Percentiles rank a stretch among this genome's conserved stretches.
phyloP scores from a whole-genome alignment of 805 yeast species.

The Candida silvicultrix region DNA sequence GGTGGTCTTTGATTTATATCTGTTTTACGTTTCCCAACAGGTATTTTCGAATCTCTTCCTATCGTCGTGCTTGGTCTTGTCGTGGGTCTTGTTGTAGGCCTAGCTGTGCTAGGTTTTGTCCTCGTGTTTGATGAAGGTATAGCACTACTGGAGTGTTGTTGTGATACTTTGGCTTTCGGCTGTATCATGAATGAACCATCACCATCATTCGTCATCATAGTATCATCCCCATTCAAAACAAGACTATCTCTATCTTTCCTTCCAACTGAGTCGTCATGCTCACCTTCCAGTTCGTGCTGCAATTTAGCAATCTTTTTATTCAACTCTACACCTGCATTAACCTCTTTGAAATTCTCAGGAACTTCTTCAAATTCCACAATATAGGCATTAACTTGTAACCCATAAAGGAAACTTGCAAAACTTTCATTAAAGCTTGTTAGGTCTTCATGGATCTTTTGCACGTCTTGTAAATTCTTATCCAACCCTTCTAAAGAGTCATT shows the following conservation, averaged over 20 bases:
- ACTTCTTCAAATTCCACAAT: slow-evolving; percentile 58
- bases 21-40: slow-evolving; percentile 1
- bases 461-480: slow-evolving; percentile 49
- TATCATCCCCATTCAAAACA: slow-evolving; percentile 24
- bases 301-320: slow-evolving; percentile 13
- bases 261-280: too few relatives aligned
- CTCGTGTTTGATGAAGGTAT: too few relatives aligned
- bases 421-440: slow-evolving; percentile 69
- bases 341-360: slow-evolving; percentile 8
- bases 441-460: slow-evolving; percentile 56
- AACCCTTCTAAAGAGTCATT: slow-evolving; percentile 48
- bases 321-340: slow-evolving; percentile 11
- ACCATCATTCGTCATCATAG: not conserved
- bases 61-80: not conserved
- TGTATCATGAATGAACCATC: slow-evolving; percentile 24
- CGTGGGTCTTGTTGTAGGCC: too few relatives aligned
- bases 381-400: slow-evolving; percentile 81
- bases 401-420: slow-evolving; percentile 70
- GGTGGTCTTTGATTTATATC: slow-evolving; percentile 16
- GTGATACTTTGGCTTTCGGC: slow-evolving; percentile 13
- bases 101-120: too few relatives aligned
- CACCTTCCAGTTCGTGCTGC: slow-evolving; percentile 11
- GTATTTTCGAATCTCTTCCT: slow-evolving; percentile 2
- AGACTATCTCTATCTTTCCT: slow-evolving; percentile 16
- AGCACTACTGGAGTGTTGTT: not conserved